Base-by-base conservation (phyloP, 2,329 filamentous ascomycete species). In the Geosmithia putterillii region DNA sequence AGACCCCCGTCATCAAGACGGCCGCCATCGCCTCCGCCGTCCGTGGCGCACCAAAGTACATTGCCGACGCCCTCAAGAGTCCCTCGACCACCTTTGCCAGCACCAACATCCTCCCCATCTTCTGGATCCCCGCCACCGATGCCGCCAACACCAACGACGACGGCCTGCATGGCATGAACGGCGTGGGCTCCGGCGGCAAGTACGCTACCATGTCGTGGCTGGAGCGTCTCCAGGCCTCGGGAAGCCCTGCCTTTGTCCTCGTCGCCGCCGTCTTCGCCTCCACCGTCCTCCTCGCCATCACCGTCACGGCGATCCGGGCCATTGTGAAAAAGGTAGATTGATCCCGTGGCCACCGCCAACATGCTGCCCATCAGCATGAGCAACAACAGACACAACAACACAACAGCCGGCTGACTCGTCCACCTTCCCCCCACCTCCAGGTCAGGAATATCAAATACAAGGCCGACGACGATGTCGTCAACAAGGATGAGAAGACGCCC, bases 61-160 rank as follows among this genome's bases (percentile, higher is more conserved):
- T 41, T 14, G 22, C 40, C 25, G 19, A 34, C n/a, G 40, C 40
- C n/a, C 20, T 32, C 40, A 34, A 21, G 22, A 25, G 19, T 10
- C 25, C 40, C 22, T 3, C 4, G 19, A 43, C 34, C 21, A 28
- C 23, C 19, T 21, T n/a, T 19, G 37, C 21, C 8, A 25, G 19
- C 32, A 38, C 32, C n/a, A 18, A 34, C 34, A 22, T 41, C 17
- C 40, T 41, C 9, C 40, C 40, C 40, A 41, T 41, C 25, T 41
- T 41, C 25, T 41, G 40, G 40, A 18, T 22, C 25, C 8, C 21
- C 22, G 40, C 5, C 22, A 15, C 38, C 38, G n/a, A 12, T 3
- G n/a, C 17, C 5, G 10, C 36, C 20, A 21, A 4, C 36, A 38
- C 17, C 36, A 18, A 7, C 23, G 23, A 25, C 23, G 7, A 25